Base-by-base conservation (phyloP, 768 basidiomycete species). In the Melanogaster broomeanus region DNA sequence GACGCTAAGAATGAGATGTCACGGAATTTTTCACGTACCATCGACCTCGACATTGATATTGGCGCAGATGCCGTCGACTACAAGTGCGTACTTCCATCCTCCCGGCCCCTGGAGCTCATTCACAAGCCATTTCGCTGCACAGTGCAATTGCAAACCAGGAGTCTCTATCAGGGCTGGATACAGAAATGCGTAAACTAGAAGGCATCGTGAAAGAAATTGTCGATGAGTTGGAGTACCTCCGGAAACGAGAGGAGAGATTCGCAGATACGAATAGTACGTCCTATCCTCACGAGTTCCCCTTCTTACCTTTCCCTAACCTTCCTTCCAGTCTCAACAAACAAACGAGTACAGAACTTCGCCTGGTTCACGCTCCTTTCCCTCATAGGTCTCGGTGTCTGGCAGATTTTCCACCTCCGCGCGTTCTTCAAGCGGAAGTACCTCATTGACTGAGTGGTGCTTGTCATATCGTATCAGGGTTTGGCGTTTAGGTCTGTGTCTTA, bases 111-210 rank as follows among this genome's bases (percentile, higher is more conserved):
- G 3, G 3, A 15, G 2, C 31, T 11, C 49, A 37, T 35, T 49
- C 40, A 54, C 27, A 52, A 42, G 16, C 28, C 35, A 19, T 52
- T 56, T 49, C 19, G 41, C 5, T 34, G 50, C 53, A 2, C 63
- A 97, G 94, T 61, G 97, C 97, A 22, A 99, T 98, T 68, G 97
- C 97, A 10, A 98, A 97, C 73, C 95, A 98, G 68, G 97, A 99
- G 68, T 94, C 92, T 1, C 77, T 98, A 0, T 97, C 93, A 6
- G 90, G 89, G 0, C 82, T 99, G 18, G 97, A 99, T 72, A 95
- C 93, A 0, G 97, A 98, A 70, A 98, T 98, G 95, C 84, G 94
- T 35, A 98, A 98, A 64, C 78, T 99, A 3, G 97, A 99, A 68
- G 95, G 93, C 0, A 70, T 98, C 13, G 89, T 94, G 31, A 92